Conservation (phyloP, 73 alveolate species). For the Durusdinium trenchii region DNA sequence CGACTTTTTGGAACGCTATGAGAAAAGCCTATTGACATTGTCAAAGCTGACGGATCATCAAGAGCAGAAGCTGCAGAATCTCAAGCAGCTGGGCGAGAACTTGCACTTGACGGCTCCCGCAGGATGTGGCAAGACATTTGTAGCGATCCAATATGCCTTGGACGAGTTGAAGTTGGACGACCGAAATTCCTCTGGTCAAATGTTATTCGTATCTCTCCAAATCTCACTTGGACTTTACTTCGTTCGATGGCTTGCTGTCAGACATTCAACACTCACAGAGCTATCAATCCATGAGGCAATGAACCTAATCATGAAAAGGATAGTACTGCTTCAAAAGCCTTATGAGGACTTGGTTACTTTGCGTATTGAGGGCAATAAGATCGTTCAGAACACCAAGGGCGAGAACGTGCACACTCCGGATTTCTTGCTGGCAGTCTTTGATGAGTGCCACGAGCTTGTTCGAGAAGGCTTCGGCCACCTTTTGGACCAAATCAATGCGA, state of each 20-base stretch:
- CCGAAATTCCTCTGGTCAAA: background rate
- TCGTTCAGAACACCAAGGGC: background rate
- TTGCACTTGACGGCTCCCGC: constrained; percentile 59
- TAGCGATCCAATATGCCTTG: constrained; percentile 8
- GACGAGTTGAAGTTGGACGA: background rate
- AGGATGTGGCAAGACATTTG: constrained; percentile 52
- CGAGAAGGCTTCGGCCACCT: background rate
- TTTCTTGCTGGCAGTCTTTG: background rate
- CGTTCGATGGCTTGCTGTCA: constrained; percentile 7
- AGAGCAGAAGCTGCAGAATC: background rate
- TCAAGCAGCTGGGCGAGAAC: background rate
- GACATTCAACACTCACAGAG: background rate
- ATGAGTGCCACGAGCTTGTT: constrained; percentile 16
- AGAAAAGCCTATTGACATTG: background rate
- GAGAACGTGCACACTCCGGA: no score
- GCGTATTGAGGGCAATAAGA: background rate
- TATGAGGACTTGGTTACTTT: background rate
- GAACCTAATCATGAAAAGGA: background rate
- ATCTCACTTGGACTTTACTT: background rate
- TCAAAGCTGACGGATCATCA: constrained; percentile 20
- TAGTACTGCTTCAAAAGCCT: background rate
- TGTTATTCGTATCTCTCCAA: background rate
- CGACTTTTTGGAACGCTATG: background rate
- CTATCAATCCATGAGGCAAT: background rate
- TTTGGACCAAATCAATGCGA: background rate